These are phyloP conservation scores for Phytophthora constricta DNA, from an alignment of 352 stramenopile genomes.

Conservation along the genomic window DNA sequence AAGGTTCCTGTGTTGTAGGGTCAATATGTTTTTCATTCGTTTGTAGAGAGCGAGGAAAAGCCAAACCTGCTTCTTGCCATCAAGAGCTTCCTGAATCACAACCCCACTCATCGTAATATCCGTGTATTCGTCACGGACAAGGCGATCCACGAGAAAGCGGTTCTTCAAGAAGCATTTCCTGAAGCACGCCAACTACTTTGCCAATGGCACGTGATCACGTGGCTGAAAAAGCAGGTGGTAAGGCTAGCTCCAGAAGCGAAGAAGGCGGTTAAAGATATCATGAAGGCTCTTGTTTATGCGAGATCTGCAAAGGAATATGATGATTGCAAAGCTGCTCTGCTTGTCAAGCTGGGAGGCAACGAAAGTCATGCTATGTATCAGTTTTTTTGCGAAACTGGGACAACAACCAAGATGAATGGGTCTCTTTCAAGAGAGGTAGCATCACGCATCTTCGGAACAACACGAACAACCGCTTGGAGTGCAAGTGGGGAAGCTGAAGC, in stretches of 20 bases:
- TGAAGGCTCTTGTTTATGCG: slow-evolving; percentile 9
- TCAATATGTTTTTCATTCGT: slow-evolving; percentile 20
- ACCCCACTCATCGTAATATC: background rate
- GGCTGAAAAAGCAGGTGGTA: slow-evolving; percentile 2
- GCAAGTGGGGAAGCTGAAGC: slow-evolving; percentile 10
- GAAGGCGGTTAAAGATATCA: background rate
- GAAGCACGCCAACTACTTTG: slow-evolving; percentile 13
- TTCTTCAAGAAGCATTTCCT: slow-evolving; percentile 4
- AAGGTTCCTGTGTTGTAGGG: slow-evolving; percentile 1
- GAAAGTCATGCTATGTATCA: background rate
- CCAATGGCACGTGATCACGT: slow-evolving; percentile 15
- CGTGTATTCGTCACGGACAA: slow-evolving; percentile 13
- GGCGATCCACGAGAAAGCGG: slow-evolving; percentile 8
- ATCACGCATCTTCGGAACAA: slow-evolving; percentile 1
- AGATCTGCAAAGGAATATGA: background rate
- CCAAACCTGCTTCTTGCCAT: slow-evolving; percentile 1
- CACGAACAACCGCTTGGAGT: background rate
- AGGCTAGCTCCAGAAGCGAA: background rate
- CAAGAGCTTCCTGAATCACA: slow-evolving; percentile 21
- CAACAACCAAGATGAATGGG: background rate
- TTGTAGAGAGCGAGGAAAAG: slow-evolving; percentile 21
- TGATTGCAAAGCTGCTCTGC: background rate
- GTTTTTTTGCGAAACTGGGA: slow-evolving; percentile 2
- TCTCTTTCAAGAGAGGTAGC: slow-evolving; percentile 4
- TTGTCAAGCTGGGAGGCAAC: background rate